Conservation (phyloP, 2,329 filamentous ascomycete species). For the Fusarium sp. region DNA sequence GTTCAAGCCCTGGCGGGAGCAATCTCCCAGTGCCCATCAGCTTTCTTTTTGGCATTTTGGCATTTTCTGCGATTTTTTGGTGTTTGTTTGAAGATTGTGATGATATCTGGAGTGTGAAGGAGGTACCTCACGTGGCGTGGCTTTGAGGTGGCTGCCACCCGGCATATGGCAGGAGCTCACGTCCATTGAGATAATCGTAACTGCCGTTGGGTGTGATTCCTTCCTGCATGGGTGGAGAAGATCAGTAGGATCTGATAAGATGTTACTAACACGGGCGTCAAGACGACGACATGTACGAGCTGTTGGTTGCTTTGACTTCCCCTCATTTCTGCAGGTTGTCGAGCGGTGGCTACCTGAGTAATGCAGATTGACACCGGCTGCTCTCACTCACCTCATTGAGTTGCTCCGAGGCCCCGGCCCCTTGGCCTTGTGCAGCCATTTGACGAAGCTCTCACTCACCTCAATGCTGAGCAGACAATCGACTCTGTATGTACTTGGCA, state of each 20-base stretch:
- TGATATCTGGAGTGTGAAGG: neutral
- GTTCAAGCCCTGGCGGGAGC: constrained; percentile 39
- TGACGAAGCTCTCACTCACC: neutral
- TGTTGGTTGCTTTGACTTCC: constrained; percentile 1
- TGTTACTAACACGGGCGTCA: constrained; percentile 5
- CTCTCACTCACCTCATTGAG: neutral
- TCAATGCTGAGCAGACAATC: neutral
- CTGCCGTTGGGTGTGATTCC: neutral
- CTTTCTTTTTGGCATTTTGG: constrained; percentile 17
- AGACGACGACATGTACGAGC: constrained; percentile 7
- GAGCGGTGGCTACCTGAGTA: neutral
- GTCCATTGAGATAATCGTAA: constrained; percentile 3
- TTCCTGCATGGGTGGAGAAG: neutral
- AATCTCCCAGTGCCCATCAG: constrained; percentile 35
- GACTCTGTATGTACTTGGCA: neutral
- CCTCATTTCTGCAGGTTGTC: neutral
- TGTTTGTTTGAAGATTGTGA: neutral
- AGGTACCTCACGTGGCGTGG: neutral
- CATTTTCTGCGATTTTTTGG: neutral
- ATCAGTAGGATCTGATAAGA: constrained; percentile 32
- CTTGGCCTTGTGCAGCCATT: too few species aligned
- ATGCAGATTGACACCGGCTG: neutral
- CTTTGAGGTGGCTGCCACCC: neutral
- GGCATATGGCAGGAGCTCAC: neutral
- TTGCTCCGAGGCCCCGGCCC: too few species aligned